Conservation (phyloP, 73 alveolate genomes). For the Diophrys sp. region DNA sequence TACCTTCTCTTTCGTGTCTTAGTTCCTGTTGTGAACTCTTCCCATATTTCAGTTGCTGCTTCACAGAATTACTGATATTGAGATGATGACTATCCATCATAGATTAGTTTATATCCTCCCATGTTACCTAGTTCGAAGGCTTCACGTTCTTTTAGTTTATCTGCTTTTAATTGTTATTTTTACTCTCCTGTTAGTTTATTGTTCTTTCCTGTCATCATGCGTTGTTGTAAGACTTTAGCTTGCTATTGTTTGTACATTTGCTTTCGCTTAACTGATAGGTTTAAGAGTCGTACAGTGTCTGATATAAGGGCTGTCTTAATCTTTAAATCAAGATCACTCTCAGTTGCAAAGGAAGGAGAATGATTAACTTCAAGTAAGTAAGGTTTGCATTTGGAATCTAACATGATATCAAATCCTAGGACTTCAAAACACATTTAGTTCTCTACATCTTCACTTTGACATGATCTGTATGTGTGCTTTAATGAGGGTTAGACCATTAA, state of each 20-base stretch:
- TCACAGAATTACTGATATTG: too few relatives aligned
- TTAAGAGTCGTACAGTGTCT: conserved; percentile 41
- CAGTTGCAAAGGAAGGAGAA: conserved; percentile 64
- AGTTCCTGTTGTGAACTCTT: too few relatives aligned
- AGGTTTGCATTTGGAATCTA: conserved; percentile 81
- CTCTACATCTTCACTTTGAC: conserved; percentile 1
- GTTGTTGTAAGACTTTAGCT: conserved; percentile 1
- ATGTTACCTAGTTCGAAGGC: neutral
- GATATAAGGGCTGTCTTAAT: conserved; percentile 46
- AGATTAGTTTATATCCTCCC: neutral
- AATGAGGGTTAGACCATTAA: conserved; percentile 3
- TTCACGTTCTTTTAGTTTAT: neutral
- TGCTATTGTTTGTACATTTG: conserved; percentile 4
- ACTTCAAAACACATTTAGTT: conserved; percentile 73
- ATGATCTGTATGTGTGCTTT: conserved; percentile 1
- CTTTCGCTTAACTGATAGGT: conserved; percentile 21
- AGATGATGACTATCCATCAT: too few relatives aligned
- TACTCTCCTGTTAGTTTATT: too few relatives aligned
- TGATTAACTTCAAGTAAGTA: conserved; percentile 92
- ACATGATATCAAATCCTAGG: conserved; percentile 88
- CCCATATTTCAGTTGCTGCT: too few relatives aligned
- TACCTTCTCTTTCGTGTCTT: too few relatives aligned
- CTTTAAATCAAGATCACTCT: conserved; percentile 54
- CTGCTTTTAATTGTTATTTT: neutral
- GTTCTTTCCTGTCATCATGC: too few relatives aligned